Base-by-base conservation (phyloP, 345 rosid species). In the Carallia brachiata region DNA sequence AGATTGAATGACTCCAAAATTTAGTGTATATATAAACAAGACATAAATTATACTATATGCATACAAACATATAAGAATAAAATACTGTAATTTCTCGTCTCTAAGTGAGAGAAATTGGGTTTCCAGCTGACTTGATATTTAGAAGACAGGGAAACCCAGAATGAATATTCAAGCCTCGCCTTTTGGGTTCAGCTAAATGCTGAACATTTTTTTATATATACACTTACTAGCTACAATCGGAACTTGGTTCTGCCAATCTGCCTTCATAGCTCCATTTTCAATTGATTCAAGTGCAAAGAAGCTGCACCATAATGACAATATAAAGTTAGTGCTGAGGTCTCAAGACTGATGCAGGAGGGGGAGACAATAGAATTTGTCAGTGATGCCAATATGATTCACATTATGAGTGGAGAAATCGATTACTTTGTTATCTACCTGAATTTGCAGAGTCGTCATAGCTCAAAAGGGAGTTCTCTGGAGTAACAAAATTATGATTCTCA, bases 391-490 rank as follows among this genome's bases (percentile, higher is more conserved):
- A 30, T 13, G 32, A 23, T 23, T 23, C 2, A 55, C 60, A 19
- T 9, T 63, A 31, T 32, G 9, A 67, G 30, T 17, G 37, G 32
- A 55, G 30, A 4, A 13, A 62, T 13, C 5, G 6, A 37, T 23
- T 23, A 50, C 19, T 52, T 15, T 44, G 52, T 36, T 23, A 52
- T 65, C 52, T 75, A 89, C 96, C 89, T 83, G 90, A 87, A 84
- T 87, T 87, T 70, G 78, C 81, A 0, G 90, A 84, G 59, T 89
- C 81, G 70, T 81, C 97, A 18, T 88, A 84, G 39, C 94, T 88
- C 76, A 90, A 72, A 52, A 67, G 81, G 19, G 92, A 90, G 82
- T 75, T 80, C 75, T 87, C 90, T 0, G 90, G 77, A 74, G 85
- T 74, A 5, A 80, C 59, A 64, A 85, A 80, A 74, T 81, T 84